Base-by-base conservation (phyloP, 208 protist genomes). In the Crithidia brevicula region DNA sequence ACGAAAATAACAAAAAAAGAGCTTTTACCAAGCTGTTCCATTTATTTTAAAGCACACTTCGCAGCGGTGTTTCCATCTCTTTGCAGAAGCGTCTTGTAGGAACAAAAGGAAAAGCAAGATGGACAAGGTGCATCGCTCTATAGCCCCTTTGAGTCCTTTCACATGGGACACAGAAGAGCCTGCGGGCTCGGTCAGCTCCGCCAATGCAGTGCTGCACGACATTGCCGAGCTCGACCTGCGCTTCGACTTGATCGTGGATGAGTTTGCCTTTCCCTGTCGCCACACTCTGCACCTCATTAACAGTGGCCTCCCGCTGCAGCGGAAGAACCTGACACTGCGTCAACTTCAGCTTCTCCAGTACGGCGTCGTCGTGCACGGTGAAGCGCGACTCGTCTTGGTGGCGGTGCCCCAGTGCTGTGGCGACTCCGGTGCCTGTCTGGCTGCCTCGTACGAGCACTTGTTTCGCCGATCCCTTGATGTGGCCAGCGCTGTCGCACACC, bases 261-360 rank as follows among this genome's bases (percentile, higher is more conserved):
- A 88, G 50, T 75, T 83, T 46, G 66, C 82, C 27, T 22, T 63
- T 9, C 83, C 79, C 10, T 92, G 81, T 54, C 25, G 60, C 10
- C 88, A 96, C 73, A 79, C 86, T 10, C 63, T 94, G 2, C 70
- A 77, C 34, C 46, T 67, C 22, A 79, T 83, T 31, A 85, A 90
- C 67, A 70, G 83, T 15, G 57, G 43, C 13, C 82, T 92, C 67
- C 82, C 81, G 7, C 53, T 96, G 15, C 77, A 88, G 62, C 85
- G 80, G 9, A 53, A 63, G 23, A 70, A 73, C 30, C 53, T 96
- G 36, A 80, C 85, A 52, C 81, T 81, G 58, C 81, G 77, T 30
- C 91, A 96, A 72, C 92, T 96, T 67, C 79, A 96, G 50, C 73
- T 96, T 3, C 78, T 96, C 38, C 80, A 84, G 11, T 94, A 96